These are phyloP conservation scores for Dalbergia cochinchinensis DNA, from an alignment of 306 rosid genomes.

Conservation along the genomic window DNA sequence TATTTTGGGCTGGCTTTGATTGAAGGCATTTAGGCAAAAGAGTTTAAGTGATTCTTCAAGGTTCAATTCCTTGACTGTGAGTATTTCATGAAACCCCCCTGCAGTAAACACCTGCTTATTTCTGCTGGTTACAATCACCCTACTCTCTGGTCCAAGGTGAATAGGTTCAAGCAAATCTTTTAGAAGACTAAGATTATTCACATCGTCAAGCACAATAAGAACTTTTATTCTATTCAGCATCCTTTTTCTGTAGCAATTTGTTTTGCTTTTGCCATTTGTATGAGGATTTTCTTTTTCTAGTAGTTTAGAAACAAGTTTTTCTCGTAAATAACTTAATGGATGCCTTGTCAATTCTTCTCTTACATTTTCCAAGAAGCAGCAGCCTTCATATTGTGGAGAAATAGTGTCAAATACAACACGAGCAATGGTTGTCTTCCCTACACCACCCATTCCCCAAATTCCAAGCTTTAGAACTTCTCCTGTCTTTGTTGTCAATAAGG, in stretches of 20 bases:
- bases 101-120: not conserved
- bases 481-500: not conserved
- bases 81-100: not conserved
- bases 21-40: not conserved
- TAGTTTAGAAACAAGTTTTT: not conserved
- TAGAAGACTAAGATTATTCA: not conserved
- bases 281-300: not conserved
- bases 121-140: not conserved
- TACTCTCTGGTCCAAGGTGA: not conserved
- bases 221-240: not conserved
- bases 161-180: not conserved
- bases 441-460: slow-evolving; percentile 3
- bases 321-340: not conserved
- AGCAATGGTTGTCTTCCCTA: slow-evolving; percentile 9
- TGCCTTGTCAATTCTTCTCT: not conserved
- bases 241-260: not conserved
- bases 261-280: not conserved
- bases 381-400: not conserved
- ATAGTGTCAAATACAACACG: not conserved
- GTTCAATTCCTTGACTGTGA: not conserved
- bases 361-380: not conserved
- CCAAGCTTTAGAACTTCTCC: not conserved
- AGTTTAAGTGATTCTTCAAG: slow-evolving; percentile 6
- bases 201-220: not conserved
- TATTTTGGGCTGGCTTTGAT: slow-evolving; percentile 1